These are phyloP conservation scores for Mimosa pudica DNA, from an alignment of 306 rosid genomes.

Conservation along the genomic window DNA sequence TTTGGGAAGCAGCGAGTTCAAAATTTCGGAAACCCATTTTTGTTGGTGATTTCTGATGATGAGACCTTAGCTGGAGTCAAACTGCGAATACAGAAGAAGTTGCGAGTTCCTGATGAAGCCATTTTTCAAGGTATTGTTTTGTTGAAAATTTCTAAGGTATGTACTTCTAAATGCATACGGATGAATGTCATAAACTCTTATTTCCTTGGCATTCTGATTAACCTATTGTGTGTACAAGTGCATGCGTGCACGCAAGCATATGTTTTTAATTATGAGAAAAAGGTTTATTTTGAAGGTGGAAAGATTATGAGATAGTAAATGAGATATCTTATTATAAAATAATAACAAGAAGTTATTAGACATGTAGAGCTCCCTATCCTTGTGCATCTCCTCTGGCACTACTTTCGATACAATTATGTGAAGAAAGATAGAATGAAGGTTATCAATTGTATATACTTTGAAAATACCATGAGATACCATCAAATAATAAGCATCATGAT, in stretches of 20 bases:
- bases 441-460: neutral
- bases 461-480: neutral
- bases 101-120: constrained; percentile 89
- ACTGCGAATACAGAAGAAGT: constrained; percentile 77
- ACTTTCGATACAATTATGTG: neutral
- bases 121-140: constrained; percentile 2
- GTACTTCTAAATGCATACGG: neutral
- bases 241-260: too few relatives aligned
- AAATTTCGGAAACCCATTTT: constrained; percentile 93
- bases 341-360: neutral
- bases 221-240: neutral
- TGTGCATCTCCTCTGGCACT: too few relatives aligned
- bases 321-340: neutral
- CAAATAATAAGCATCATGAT: neutral
- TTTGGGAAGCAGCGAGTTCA: constrained; percentile 69
- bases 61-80: constrained; percentile 87
- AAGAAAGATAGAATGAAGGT: neutral
- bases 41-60: constrained; percentile 78
- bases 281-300: neutral
- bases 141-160: constrained; percentile 26
- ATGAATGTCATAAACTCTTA: neutral
- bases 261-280: neutral
- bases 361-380: neutral
- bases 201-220: neutral
- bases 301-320: neutral